Evolutionary conservation across 2,329 filamentous ascomycete genomes (phyloP).

Genomic region (Xylaria polymorpha): DNA sequence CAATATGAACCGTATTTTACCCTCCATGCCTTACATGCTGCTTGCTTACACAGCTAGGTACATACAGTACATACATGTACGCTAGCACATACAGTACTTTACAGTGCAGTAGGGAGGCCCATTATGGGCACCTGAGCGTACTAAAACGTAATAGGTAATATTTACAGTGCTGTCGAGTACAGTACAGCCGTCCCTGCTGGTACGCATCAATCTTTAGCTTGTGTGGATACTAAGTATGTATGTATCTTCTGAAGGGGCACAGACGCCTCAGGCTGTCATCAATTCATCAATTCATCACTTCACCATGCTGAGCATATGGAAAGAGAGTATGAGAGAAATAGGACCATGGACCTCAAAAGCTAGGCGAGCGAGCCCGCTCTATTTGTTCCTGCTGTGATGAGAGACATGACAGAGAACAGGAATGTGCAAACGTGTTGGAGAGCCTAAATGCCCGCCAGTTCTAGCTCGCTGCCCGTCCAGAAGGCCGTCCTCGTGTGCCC

Average conservation of each 20-base stretch:
- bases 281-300: conserved; percentile 20
- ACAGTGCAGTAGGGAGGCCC: neutral
- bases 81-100: neutral
- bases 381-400: neutral
- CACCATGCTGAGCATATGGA: conserved; percentile 4
- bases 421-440: conserved; percentile 2
- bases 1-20: conserved; percentile 22
- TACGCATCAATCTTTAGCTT: conserved; percentile 22
- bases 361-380: neutral
- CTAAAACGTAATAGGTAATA: conserved; percentile 21
- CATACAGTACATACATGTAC: neutral
- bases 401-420: conserved; percentile 4
- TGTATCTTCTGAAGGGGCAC: conserved; percentile 21
- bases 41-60: conserved; percentile 2
- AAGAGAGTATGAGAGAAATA: neutral
- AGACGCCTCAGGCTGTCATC: conserved; percentile 12
- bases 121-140: neutral
- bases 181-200: conserved; percentile 1
- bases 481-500: conserved; percentile 9
- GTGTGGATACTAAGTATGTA: conserved; percentile 24
- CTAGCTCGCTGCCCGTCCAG: conserved; percentile 24
- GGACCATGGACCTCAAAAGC: neutral
- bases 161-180: neutral
- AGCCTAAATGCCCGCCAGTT: conserved; percentile 13
- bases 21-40: conserved; percentile 13